These are phyloP conservation scores for Striga hermonthica DNA, from an alignment of 305 asterid species.

Conservation along the genomic window DNA sequence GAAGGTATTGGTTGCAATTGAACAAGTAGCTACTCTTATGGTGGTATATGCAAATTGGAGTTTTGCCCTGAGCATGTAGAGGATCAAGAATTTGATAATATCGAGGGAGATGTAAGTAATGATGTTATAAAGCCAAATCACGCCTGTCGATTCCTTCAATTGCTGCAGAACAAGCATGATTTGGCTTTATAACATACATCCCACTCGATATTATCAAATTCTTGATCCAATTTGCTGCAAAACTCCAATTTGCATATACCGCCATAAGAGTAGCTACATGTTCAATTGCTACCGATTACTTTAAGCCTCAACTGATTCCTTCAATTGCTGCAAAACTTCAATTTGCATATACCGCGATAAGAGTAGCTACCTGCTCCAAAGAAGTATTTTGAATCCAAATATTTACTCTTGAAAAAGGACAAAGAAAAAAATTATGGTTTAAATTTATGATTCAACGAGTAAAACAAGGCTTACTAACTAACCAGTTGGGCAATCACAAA, in stretches of 20 bases:
- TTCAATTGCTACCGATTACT: too few relatives aligned
- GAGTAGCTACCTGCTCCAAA: conserved; percentile 61
- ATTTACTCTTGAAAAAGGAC: not conserved
- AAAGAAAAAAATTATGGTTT: too few relatives aligned
- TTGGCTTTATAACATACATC: too few relatives aligned
- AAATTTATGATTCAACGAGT: not conserved
- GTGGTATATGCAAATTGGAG: conserved; percentile 75
- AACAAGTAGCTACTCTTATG: conserved; percentile 75
- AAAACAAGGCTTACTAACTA: conserved; percentile 16
- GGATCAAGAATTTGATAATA: conserved; percentile 67
- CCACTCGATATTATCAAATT: too few relatives aligned
- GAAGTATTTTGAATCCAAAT: not conserved
- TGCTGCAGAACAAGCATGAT: too few relatives aligned
- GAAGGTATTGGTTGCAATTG: too few relatives aligned
- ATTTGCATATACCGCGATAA: conserved; percentile 74
- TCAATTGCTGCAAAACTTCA: conserved; percentile 39
- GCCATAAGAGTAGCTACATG: conserved; percentile 82
- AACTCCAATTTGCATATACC: conserved; percentile 68
- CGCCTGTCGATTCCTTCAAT: conserved; percentile 87
- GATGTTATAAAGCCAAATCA: conserved; percentile 71
- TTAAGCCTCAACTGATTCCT: too few relatives aligned
- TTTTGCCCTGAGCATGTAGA: conserved; percentile 70
- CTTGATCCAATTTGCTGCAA: too few relatives aligned
- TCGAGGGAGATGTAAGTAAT: conserved; percentile 73
- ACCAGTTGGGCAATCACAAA: conserved; percentile 80